These are phyloP conservation scores for Epichloe sp. DNA, from an alignment of 2,329 filamentous ascomycete genomes.

Conservation along the genomic window DNA sequence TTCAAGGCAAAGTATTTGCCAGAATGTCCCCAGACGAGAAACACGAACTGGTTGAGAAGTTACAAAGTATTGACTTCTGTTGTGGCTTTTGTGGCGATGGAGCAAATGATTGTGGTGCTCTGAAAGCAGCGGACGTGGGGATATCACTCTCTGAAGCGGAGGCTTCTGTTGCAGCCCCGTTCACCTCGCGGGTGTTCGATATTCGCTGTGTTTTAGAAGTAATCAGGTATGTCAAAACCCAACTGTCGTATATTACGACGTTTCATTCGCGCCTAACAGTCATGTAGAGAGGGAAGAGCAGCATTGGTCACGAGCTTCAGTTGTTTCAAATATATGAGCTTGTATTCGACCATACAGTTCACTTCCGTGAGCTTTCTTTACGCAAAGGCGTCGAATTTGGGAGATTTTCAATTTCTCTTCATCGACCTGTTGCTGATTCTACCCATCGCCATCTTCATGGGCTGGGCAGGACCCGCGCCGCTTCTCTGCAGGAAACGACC, in stretches of 20 bases:
- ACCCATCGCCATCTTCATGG: conserved; percentile 97
- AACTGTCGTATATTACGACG: not conserved
- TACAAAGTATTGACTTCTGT: conserved; percentile 92
- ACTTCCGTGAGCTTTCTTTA: conserved; percentile 95
- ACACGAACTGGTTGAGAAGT: conserved; percentile 90
- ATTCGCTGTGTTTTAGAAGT: conserved; percentile 91
- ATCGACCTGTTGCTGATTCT: conserved; percentile 89
- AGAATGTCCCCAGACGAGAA: conserved; percentile 99
- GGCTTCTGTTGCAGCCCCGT: conserved; percentile 94
- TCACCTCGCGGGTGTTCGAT: conserved; percentile 90
- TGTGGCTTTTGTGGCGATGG: conserved; percentile 95
- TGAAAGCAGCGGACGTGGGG: conserved; percentile 94
- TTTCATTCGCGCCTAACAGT: conserved; percentile 11
- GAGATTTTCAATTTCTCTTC: conserved; percentile 95
- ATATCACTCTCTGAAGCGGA: conserved; percentile 96
- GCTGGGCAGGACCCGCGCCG: conserved; percentile 80
- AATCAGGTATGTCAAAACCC: conserved; percentile 47
- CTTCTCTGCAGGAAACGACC: conserved; percentile 71
- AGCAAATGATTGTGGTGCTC: conserved; percentile 90
- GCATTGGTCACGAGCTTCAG: conserved; percentile 97
- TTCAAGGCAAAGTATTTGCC: conserved; percentile 84
- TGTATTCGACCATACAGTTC: conserved; percentile 99
- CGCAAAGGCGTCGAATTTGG: conserved; percentile 81
- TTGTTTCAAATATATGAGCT: conserved; percentile 99
- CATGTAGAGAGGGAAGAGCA: conserved; percentile 67